A percentile compares a stretch with the other conserved stretches of the same genome.
phyloP scores from a whole-genome alignment of 345 rosid genomes.

The Eucalyptus rudis region DNA sequence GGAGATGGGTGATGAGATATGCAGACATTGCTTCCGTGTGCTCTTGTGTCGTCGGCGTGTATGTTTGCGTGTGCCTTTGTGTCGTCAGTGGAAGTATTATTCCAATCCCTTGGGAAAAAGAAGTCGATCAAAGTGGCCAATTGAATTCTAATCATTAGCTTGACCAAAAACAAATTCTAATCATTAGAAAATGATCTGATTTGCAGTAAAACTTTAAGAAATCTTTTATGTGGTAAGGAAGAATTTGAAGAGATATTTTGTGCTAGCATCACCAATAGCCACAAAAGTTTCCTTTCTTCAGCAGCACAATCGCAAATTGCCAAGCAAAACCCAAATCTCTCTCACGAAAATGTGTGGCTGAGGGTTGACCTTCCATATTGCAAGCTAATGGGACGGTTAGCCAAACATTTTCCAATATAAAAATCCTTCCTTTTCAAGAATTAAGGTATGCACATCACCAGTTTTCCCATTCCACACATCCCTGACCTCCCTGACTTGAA shows the following conservation, averaged over 20 bases:
- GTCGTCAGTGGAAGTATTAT: neutral
- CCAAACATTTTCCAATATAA: neutral
- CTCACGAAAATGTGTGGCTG: neutral
- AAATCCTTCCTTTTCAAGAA: no score
- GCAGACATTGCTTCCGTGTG: neutral
- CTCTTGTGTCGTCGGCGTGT: neutral
- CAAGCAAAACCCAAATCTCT: neutral
- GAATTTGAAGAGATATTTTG: neutral
- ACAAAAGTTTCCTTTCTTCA: neutral
- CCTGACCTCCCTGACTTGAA: neutral
- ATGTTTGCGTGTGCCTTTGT: neutral
- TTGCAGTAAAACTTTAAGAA: neutral
- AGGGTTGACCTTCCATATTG: neutral
- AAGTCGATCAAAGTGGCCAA: neutral
- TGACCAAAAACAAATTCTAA: neutral
- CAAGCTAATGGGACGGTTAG: neutral
- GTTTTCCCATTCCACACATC: neutral
- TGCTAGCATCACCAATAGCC: neutral
- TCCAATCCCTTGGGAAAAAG: neutral
- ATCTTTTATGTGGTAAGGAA: neutral
- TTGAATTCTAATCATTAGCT: neutral
- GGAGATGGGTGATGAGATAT: neutral
- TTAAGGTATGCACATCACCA: neutral
- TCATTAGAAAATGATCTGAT: neutral
- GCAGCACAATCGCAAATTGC: neutral